Evolutionary conservation across 2,329 filamentous ascomycete genomes (phyloP), one percentile per base, ranked within the genome.

Genomic region (Apiospora malaysiana): DNA sequence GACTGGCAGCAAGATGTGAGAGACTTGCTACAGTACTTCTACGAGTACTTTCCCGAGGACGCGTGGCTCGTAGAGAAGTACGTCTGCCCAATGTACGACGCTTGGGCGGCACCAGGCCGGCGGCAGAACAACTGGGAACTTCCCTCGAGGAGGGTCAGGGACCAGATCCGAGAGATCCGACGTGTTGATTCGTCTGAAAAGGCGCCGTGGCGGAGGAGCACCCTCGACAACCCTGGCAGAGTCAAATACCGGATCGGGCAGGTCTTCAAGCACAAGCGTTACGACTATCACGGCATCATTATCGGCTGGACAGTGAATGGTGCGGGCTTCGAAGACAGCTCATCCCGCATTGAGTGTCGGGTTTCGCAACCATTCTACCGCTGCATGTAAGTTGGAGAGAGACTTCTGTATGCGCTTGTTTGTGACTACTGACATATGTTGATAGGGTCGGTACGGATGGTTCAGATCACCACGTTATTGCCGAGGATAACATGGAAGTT

Each of bases 211-310:
- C 37, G 77, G 76, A 73, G 80, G 76, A 75, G 79, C 80, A 79
- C 77, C 66, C 75, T 77, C n/a, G 69, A 69, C 46, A 67, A 69
- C 8, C 72, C 75, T 12, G 66, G 76, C 56, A 69, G 75, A 6
- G 88, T 94, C 68, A 86, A 83, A 72, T 95, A 90, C 79, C 89
- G 86, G 68, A 88, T 97, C 67, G 96, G 96, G 0, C 92, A 97
- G 76, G 87, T 97, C 8, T 97, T 98, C 79, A 88, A 87, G 66
- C 96, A 99, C 81, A 90, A 86, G 72, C 88, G 94, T 65, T 97
- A 96, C 79, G 84, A 87, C 25, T 97, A 95, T 79, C 85, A 91
- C 67, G 95, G 92, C 23, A 88, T 97, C 37, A 93, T 99, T 71
- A 93, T 92, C 18, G 95, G 95, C n/a, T 99, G 95, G 95, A 91